Base-by-base conservation (phyloP, 768 basidiomycete species). In the Rhodosporidiobolus sp. region DNA sequence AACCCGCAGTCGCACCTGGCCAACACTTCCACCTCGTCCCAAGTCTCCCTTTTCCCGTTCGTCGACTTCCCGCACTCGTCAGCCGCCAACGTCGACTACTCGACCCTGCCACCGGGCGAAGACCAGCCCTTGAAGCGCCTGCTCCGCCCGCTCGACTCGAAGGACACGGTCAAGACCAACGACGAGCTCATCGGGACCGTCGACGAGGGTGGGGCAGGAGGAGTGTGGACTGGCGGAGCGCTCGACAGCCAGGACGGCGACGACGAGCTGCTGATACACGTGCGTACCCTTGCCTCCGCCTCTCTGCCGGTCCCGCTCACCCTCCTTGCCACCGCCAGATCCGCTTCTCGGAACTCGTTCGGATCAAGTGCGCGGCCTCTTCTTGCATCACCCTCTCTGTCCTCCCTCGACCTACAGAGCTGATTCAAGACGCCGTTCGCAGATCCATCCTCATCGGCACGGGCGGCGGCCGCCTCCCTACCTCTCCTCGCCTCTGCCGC, bases 241-340 rank as follows among this genome's bases (percentile, higher is more conserved):
- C 43, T 79, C 19, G 66, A 73, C 34, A 70, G 55, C 6, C 73
- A 77, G 57, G 75, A 77, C 16, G 77, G 72, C 14, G 75, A 76
- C 34, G 75, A 74, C 61, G 78, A 77, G 55, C 48, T 79, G 32
- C 34, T 79, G 7, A 32, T 77, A 1, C 71, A 76, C 12, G 73
- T 79, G 43, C 32, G 70, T 60, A 38, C 1, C 16, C n/a, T n/a
- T n/a, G n/a, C n/a, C n/a, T n/a, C n/a, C 4, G 14, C 35, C 19
- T 34, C 24, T 46, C 28, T 35, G 14, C n/a, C 48, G 19, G 17
- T 28, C 58, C 63, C 35, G 65, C 53, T 32, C 71, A 67, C 28
- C 46, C 64, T 9, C 17, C 24, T 28, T 32, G 30, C 4, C 19
- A 8, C 16, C 16, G 8, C 22, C 63, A 72, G 68, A 52, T 70